Conservation (phyloP, 177 flowering plant genomes). For the Vitis hybrid region DNA sequence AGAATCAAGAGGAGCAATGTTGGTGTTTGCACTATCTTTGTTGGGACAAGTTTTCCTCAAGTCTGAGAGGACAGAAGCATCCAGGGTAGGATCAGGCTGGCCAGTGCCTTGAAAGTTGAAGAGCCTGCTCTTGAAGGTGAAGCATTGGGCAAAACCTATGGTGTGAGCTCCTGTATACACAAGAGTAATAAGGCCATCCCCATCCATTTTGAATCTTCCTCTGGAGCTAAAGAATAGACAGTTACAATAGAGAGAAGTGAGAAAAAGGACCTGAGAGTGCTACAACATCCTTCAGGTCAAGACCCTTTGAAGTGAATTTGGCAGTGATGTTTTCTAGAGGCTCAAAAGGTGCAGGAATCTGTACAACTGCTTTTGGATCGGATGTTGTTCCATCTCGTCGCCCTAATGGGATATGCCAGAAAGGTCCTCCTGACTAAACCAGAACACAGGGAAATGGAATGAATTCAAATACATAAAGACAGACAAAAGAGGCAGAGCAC, state of each 20-base stretch:
- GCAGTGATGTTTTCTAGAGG: constrained; percentile 45
- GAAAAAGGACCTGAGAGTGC: constrained; percentile 59
- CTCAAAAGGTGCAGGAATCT: constrained; percentile 71
- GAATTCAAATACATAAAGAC: neutral
- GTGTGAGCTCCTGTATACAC: constrained; percentile 49
- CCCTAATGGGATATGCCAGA: constrained; percentile 49
- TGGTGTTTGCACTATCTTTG: constrained; percentile 27
- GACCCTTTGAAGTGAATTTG: constrained; percentile 66
- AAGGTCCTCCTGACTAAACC: constrained; percentile 56
- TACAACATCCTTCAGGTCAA: constrained; percentile 55
- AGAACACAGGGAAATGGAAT: neutral
- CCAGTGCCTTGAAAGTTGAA: constrained; percentile 52
- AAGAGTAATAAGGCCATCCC: neutral
- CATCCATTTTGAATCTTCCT: too few relatives aligned
- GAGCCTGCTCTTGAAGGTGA: constrained; percentile 56
- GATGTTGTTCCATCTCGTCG: constrained; percentile 62
- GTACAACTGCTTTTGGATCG: constrained; percentile 38
- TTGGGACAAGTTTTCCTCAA: constrained; percentile 46
- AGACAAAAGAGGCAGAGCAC: neutral
- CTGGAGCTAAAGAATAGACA: neutral
- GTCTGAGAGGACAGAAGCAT: constrained; percentile 37
- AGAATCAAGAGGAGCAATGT: constrained; percentile 49
- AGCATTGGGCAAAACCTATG: constrained; percentile 68
- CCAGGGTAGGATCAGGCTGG: constrained; percentile 52
- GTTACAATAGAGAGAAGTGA: neutral